A percentile compares a stretch with the other conserved stretches of the same genome.
Conservation (phyloP, 169 alveolate genomes). For the Amoebophrya sp. region DNA sequence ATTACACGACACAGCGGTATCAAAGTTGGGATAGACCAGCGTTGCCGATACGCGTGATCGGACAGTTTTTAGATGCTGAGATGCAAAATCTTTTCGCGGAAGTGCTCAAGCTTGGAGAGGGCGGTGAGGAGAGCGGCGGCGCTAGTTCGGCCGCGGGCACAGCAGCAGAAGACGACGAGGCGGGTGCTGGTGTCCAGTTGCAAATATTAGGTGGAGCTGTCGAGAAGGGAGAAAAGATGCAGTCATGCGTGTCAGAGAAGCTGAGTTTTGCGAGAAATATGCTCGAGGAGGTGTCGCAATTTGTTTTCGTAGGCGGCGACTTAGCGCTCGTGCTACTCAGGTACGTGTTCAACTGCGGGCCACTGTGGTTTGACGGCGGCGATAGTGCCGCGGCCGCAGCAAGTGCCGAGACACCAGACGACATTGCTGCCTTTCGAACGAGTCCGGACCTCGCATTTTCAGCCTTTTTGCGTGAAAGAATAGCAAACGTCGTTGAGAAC, state of each 20-base stretch:
- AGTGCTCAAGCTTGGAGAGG: background rate
- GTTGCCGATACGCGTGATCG: background rate
- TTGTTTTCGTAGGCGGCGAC: background rate
- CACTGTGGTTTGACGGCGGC: background rate
- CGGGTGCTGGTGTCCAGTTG: background rate
- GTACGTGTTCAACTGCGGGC: conserved; percentile 4
- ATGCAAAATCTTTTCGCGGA: background rate
- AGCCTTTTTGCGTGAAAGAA: background rate
- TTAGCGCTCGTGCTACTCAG: background rate
- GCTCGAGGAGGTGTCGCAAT: conserved; percentile 14
- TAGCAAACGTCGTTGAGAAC: background rate
- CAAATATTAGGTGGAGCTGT: background rate
- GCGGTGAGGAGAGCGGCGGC: no score
- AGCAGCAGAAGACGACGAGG: background rate
- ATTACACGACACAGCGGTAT: background rate
- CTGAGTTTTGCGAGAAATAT: background rate
- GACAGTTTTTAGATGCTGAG: background rate
- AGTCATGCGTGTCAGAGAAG: background rate
- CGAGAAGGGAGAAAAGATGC: background rate
- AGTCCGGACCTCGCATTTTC: no score
- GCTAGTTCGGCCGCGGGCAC: background rate
- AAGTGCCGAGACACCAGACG: no score
- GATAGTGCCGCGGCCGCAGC: no score
- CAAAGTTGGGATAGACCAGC: background rate
- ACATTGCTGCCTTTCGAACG: no score